A percentile compares a stretch with the other conserved stretches of the same genome.
Evolutionary conservation across 1,139 yeast species (phyloP).

Genomic region (Hyphopichia pseudoburtonii): DNA sequence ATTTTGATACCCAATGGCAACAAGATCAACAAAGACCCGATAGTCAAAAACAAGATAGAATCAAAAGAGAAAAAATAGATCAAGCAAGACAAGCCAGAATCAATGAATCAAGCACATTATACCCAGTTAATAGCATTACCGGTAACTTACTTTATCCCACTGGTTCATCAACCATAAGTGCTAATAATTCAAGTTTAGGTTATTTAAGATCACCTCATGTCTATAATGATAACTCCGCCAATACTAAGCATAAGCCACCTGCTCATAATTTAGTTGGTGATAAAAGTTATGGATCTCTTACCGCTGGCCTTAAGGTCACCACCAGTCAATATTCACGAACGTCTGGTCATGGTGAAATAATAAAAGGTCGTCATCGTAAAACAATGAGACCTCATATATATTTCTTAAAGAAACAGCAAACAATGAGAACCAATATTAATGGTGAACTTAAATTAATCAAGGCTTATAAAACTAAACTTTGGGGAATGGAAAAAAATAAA

Average conservation of each 20-base stretch:
- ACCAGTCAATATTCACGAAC: conserved; percentile 20
- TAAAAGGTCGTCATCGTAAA: conserved; percentile 64
- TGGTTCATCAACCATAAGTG: conserved; percentile 11
- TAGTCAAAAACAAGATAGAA: conserved; percentile 26
- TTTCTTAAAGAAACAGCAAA: conserved; percentile 49
- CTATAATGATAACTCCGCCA: conserved; percentile 30
- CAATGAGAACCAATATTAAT: conserved; percentile 64
- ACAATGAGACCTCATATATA: conserved; percentile 43
- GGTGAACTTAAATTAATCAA: conserved; percentile 60
- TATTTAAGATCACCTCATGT: conserved; percentile 38
- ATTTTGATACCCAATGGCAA: conserved; percentile 40
- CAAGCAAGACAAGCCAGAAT: conserved; percentile 45
- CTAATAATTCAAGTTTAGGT: conserved; percentile 22
- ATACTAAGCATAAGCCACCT: conserved; percentile 39
- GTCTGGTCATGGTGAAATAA: conserved; percentile 47
- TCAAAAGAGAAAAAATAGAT: conserved; percentile 34
- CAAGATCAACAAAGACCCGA: conserved; percentile 41
- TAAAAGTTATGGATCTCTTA: conserved; percentile 34
- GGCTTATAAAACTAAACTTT: conserved; percentile 70
- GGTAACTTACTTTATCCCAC: conserved; percentile 14
- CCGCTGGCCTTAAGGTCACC: conserved; percentile 15
- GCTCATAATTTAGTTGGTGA: conserved; percentile 28
- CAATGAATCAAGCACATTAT: conserved; percentile 34
- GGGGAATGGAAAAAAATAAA: conserved; percentile 83
- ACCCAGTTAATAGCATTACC: conserved; percentile 24